Evolutionary conservation across 2,329 filamentous ascomycete species (phyloP), one percentile per base, ranked within the genome.

Genomic region (Trichoderma gracile): DNA sequence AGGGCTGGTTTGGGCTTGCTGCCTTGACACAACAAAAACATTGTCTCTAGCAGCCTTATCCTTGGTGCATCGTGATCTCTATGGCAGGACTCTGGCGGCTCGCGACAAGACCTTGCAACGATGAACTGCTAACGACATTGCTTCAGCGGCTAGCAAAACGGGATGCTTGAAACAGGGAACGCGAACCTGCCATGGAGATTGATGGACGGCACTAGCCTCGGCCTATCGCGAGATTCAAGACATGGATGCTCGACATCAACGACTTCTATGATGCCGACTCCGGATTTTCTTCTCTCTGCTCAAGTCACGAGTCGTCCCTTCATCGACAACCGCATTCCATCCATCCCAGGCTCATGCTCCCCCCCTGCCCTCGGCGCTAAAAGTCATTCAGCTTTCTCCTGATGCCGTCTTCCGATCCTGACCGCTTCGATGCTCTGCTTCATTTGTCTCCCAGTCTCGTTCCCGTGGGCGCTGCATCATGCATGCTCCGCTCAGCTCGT

Each of bases 51-150:
- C 46, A 45, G 43, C 45, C 47, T n/a, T n/a, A n/a, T n/a, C n/a
- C n/a, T n/a, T n/a, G n/a, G 42, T 53, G 42, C 42, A 53, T 53
- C 58, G 5, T 61, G 40, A 42, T 61, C n/a, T 27, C 27, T 53
- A 23, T 38, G 49, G 38, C 23, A 54, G 58, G 27, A 30, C 52
- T 46, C 58, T 62, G 47, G 42, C 49, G 49, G 58, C 58, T 54
- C 58, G 58, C 58, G 58, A 54, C 58, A 19, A 43, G 49, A 30
- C 47, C 46, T 52, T 27, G 57, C 46, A 52, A 42, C 25, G 43
- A 17, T 14, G 12, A 50, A 33, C 45, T 49, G 15, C 56, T 40
- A 47, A 27, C 27, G 33, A 3, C 33, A 38, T 23, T 49, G n/a
- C 21, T 19, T 14, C 10, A 30, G 56, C 57, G 33, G 46, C 57